phyloP scores from a whole-genome alignment of 768 basidiomycete genomes.

The Mycena haematopus region DNA sequence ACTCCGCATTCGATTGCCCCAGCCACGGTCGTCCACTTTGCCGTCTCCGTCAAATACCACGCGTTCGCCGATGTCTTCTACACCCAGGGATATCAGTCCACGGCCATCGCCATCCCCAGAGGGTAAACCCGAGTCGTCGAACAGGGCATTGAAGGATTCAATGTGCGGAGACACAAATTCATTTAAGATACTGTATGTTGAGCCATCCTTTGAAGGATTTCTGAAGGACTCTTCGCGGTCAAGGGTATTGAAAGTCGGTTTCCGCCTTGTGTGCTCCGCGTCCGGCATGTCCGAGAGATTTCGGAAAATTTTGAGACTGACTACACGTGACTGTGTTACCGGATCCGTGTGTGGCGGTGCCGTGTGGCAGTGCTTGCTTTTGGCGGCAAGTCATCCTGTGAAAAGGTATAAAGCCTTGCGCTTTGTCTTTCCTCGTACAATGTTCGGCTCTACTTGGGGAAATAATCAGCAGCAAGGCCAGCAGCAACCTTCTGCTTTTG shows the following conservation, averaged over 20 bases:
- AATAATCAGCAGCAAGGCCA: constrained; percentile 70
- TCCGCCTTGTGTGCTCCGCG: constrained; percentile 45
- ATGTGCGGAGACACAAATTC: constrained; percentile 94
- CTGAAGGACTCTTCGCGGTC: constrained; percentile 76
- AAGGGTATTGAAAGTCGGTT: constrained; percentile 70
- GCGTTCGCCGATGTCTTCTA: constrained; percentile 87
- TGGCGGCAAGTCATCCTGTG: not conserved
- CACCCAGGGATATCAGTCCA: constrained; percentile 77
- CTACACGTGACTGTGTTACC: not conserved
- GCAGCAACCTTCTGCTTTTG: constrained; percentile 66
- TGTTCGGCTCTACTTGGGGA: constrained; percentile 81
- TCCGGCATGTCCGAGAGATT: constrained; percentile 49
- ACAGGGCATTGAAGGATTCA: constrained; percentile 95
- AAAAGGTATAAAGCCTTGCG: constrained; percentile 14
- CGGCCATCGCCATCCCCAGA: constrained; percentile 76
- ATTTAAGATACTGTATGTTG: constrained; percentile 82
- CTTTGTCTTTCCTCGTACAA: constrained; percentile 36
- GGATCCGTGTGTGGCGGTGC: no score
- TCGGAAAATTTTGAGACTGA: constrained; percentile 18
- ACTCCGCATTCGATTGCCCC: constrained; percentile 90
- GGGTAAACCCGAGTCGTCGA: constrained; percentile 89
- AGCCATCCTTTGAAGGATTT: constrained; percentile 70
- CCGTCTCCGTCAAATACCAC: constrained; percentile 90
- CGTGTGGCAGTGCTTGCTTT: no score
- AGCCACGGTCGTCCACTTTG: constrained; percentile 54